Conservation (phyloP, 306 rosid genomes). For the Morella rubra region DNA sequence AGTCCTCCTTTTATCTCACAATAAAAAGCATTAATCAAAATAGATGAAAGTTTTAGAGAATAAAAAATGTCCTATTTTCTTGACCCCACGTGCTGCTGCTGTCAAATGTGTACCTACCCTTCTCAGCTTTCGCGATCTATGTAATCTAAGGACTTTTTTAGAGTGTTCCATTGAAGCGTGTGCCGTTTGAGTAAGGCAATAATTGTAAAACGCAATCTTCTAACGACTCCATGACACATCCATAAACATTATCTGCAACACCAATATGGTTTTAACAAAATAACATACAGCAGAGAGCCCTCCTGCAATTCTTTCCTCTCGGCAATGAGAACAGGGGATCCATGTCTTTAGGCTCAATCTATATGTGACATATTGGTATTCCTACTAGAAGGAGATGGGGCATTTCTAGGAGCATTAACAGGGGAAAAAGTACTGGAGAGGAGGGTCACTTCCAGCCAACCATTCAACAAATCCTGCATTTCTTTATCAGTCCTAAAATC, state of each 20-base stretch:
- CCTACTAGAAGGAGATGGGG: slow-evolving; percentile 3
- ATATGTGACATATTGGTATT: not conserved
- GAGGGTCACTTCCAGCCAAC: slow-evolving; percentile 1
- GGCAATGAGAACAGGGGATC: not conserved
- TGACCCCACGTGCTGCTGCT: too few relatives aligned
- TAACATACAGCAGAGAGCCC: not conserved
- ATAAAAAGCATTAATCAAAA: too few relatives aligned
- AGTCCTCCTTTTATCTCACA: too few relatives aligned
- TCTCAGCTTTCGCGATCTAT: too few relatives aligned
- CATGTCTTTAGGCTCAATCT: not conserved
- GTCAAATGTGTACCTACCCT: too few relatives aligned
- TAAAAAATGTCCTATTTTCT: too few relatives aligned
- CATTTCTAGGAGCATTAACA: not conserved
- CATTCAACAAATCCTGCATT: not conserved
- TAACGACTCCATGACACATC: not conserved
- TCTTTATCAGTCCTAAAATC: not conserved
- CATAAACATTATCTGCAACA: not conserved
- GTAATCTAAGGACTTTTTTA: too few relatives aligned
- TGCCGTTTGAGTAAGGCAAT: too few relatives aligned
- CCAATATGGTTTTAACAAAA: slow-evolving; percentile 10
- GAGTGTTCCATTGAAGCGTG: too few relatives aligned
- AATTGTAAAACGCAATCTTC: too few relatives aligned
- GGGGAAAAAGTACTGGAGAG: not conserved
- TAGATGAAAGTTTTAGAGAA: too few relatives aligned
- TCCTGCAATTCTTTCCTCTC: not conserved